These are phyloP conservation scores for Monosporozyma siamensis DNA, from an alignment of 805 yeast species.

Conservation along the genomic window DNA sequence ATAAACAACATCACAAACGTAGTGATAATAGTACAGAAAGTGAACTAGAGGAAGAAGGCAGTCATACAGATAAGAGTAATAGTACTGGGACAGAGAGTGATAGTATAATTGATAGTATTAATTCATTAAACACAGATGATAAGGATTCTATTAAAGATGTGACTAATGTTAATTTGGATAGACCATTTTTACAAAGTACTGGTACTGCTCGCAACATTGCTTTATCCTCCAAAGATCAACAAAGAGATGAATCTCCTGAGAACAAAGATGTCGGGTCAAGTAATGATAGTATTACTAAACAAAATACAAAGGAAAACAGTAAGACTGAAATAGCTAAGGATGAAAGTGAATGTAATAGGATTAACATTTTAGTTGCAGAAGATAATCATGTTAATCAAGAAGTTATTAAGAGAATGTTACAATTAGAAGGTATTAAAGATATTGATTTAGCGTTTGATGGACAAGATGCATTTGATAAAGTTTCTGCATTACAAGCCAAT, in stretches of 20 bases:
- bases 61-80: not conserved
- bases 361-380: slow-evolving; percentile 71
- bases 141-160: slow-evolving; percentile 5
- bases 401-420: slow-evolving; percentile 81
- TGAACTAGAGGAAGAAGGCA: not conserved
- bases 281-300: too few species aligned
- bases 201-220: slow-evolving; percentile 34
- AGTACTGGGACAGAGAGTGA: not conserved
- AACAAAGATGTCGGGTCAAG: too few species aligned
- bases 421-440: slow-evolving; percentile 65
- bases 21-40: slow-evolving; percentile 8
- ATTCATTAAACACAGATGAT: not conserved
- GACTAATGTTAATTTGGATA: slow-evolving; percentile 19
- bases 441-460: slow-evolving; percentile 85
- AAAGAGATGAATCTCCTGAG: not conserved
- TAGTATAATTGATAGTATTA: slow-evolving; percentile 1
- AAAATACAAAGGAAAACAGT: slow-evolving; percentile 7
- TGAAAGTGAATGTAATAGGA: slow-evolving; percentile 16
- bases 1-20: slow-evolving; percentile 10
- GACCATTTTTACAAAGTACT: slow-evolving; percentile 32
- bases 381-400: slow-evolving; percentile 92
- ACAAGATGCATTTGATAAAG: slow-evolving; percentile 68
- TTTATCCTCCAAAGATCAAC: not conserved
- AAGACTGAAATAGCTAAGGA: not conserved
- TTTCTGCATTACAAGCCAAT: slow-evolving; percentile 39